Percentiles rank a stretch among this genome's conserved stretches.
Conservation (phyloP, 2,329 filamentous ascomycete species). For the Aureobasidium sp. region DNA sequence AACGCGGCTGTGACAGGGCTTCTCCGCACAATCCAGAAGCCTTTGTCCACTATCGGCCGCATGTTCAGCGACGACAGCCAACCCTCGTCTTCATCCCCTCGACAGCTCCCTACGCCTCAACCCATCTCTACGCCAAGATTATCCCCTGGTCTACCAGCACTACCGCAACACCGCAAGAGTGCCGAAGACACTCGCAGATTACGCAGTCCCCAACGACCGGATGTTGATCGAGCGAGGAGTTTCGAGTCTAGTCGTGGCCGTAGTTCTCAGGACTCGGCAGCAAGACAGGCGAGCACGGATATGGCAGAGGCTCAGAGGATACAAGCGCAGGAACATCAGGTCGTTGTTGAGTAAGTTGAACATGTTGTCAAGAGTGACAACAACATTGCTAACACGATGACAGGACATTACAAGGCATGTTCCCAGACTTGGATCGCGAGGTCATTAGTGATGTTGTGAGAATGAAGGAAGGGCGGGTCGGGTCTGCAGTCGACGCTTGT, state of each 20-base stretch:
- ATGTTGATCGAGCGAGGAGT: conserved; percentile 38
- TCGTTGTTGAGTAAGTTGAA: conserved; percentile 64
- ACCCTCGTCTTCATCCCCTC: conserved; percentile 19
- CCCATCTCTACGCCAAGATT: conserved; percentile 43
- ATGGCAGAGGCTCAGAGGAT: conserved; percentile 78
- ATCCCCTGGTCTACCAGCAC: conserved; percentile 37
- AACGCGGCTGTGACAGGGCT: conserved; percentile 76
- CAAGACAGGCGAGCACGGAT: conserved; percentile 83
- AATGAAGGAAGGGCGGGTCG: conserved; percentile 73
- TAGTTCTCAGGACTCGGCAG: conserved; percentile 66
- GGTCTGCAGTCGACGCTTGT: conserved; percentile 41
- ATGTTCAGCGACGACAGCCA: conserved; percentile 72
- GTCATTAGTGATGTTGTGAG: conserved; percentile 95
- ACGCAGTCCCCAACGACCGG: conserved; percentile 29
- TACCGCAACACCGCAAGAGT: conserved; percentile 23
- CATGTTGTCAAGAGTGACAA: neutral
- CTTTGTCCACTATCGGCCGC: conserved; percentile 81
- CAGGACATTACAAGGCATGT: conserved; percentile 84
- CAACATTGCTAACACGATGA: conserved; percentile 8
- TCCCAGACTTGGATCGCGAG: conserved; percentile 87
- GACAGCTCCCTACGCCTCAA: conserved; percentile 38
- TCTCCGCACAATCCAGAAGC: conserved; percentile 81
- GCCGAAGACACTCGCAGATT: conserved; percentile 21
- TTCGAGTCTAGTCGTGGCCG: neutral
- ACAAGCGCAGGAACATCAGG: conserved; percentile 74